Conservation (phyloP, 345 rosid genomes). For the Diplotaxis tenuifolia region DNA sequence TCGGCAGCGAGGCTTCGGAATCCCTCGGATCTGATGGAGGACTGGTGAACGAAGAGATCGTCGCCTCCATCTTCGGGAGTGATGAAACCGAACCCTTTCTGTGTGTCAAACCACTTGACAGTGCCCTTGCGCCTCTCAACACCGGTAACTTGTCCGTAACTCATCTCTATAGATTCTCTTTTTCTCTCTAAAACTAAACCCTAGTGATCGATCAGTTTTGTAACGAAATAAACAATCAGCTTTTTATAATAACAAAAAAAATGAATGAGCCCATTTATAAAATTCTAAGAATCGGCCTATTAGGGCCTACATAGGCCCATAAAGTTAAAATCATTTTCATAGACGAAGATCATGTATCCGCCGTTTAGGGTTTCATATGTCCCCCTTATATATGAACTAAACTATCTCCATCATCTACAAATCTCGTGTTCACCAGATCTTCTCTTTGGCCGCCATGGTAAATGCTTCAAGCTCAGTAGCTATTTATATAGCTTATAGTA, state of each 20-base stretch:
- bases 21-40: no score
- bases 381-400: not conserved
- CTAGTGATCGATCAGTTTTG: not conserved
- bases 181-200: conserved; percentile 11
- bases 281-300: not conserved
- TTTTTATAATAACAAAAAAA: not conserved
- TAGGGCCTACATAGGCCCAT: conserved; percentile 7
- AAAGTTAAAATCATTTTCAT: not conserved
- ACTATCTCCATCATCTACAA: not conserved
- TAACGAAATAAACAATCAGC: not conserved
- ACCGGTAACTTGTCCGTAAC: conserved; percentile 15
- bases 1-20: conserved; percentile 67
- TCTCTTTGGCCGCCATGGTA: conserved; percentile 18
- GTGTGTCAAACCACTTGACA: conserved; percentile 73
- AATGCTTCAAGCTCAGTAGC: not conserved
- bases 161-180: conserved; percentile 15
- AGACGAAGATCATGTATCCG: not conserved
- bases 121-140: conserved; percentile 42
- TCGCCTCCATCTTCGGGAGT: conserved; percentile 76
- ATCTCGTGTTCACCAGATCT: not conserved
- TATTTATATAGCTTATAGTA: not conserved
- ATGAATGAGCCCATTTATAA: not conserved
- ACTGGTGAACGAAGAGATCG: conserved; percentile 86
- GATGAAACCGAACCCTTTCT: conserved; percentile 90
- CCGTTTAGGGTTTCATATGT: conserved; percentile 24